A percentile compares a stretch with the other conserved stretches of the same genome.
phyloP scores from a whole-genome alignment of 768 basidiomycete species.

The Termitomyces sp. region DNA sequence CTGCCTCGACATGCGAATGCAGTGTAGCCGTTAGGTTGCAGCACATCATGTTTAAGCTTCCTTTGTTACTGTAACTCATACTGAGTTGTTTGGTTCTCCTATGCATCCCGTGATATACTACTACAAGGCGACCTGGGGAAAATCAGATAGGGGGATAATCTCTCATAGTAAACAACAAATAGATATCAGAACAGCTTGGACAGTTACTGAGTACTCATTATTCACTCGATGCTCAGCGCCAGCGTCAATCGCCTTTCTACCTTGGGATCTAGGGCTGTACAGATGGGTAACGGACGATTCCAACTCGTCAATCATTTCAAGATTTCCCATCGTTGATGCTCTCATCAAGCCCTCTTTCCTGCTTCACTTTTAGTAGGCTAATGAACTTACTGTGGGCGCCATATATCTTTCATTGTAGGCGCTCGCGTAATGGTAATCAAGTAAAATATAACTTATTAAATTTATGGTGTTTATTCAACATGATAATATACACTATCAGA shows the following conservation, averaged over 20 bases:
- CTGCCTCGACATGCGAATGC: not conserved
- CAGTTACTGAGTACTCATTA: too few relatives aligned
- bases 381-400: too few relatives aligned
- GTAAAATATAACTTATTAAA: not conserved
- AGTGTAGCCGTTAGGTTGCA: not conserved
- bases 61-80: too few relatives aligned
- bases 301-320: not conserved
- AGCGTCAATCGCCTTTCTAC: not conserved
- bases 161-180: too few relatives aligned
- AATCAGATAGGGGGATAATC: not conserved
- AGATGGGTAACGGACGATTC: not conserved
- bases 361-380: too few relatives aligned
- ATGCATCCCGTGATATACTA: not conserved
- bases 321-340: too few relatives aligned
- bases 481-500: not conserved
- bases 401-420: too few relatives aligned
- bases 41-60: not conserved
- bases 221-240: too few relatives aligned
- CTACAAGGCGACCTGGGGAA: not conserved
- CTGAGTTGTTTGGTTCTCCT: too few relatives aligned
- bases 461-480: not conserved
- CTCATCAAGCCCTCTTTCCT: too few relatives aligned
- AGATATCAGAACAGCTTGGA: too few relatives aligned
- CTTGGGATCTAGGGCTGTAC: not conserved
- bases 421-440: not conserved